Base-by-base conservation (phyloP, 2,329 filamentous ascomycete species). In the Arthrobotrys conoides region DNA sequence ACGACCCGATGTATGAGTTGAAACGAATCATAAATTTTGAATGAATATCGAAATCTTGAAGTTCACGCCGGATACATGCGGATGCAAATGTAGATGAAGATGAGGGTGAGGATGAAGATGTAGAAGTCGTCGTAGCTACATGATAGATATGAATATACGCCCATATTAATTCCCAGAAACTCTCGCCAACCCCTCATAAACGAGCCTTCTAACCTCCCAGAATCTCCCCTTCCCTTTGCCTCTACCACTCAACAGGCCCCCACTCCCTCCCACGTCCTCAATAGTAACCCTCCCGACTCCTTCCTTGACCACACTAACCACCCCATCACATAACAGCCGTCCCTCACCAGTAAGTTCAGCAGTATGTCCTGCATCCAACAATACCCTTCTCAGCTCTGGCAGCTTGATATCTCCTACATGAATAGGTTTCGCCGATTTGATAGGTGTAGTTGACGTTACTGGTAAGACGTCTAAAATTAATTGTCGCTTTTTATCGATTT, bases 311-410 rank as follows among this genome's bases (percentile, higher is more conserved):
- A 99, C 94, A 3, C 94, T 92, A 5, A 98, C 94, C 9, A 89
- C 89, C 0, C 93, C 92, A 83, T 98, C 95, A 71, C 99, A 91
- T 9, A 99, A 88, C 72, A 99, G 86, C 8, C 92, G 96, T 79
- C 96, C 96, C 84, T 98, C 95, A 63, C 96, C 96, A 63, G 93
- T 89, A 84, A 98, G 97, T 84, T 97, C 96, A 0, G 95, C 95
- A 14, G 90, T 91, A 85, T 97, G 94, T 0, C 94, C 94, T 2
- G 91, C 89, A 14, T 88, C 87, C 82, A 93, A 91, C 90, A 99
- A 93, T 20, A 94, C 89, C 77, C 93, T 91, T 65, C 96, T 89
- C 75, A 99, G 86, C 84, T 98, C 94, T 0, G 95, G 93, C 18
- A 99, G 88, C 22, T 95, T 89, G 49, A 98, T 86, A 84, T 99